Percentiles rank a stretch among this genome's conserved stretches.
Evolutionary conservation across 257 asterid species (phyloP).

Genomic region (Solanum medicagineum): DNA sequence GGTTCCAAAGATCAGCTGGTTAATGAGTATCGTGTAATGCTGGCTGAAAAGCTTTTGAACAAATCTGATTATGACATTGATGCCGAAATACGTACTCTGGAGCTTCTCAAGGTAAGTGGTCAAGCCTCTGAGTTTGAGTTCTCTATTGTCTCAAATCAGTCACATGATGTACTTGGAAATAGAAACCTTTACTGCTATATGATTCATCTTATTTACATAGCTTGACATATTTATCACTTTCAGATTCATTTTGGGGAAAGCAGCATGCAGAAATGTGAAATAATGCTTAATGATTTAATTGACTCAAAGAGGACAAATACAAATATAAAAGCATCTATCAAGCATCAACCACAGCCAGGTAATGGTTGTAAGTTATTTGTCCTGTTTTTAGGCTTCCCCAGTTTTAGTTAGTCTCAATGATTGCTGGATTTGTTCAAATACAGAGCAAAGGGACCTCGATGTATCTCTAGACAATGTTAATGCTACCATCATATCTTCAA

Average conservation of each 20-base stretch:
- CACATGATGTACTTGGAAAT: neutral
- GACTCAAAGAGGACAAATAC: slow-evolving; percentile 90
- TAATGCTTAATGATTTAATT: slow-evolving; percentile 94
- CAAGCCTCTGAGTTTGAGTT: neutral
- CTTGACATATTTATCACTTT: slow-evolving; percentile 8
- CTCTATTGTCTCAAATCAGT: slow-evolving; percentile 3
- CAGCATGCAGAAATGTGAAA: slow-evolving; percentile 97
- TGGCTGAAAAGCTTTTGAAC: slow-evolving; percentile 95
- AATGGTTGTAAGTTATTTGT: neutral
- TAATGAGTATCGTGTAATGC: slow-evolving; percentile 94
- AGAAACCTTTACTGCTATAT: neutral
- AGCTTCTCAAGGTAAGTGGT: slow-evolving; percentile 76
- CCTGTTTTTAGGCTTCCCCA: neutral
- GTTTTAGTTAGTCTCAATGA: neutral
- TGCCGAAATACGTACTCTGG: slow-evolving; percentile 86
- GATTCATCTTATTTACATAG: neutral
- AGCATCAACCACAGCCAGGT: slow-evolving; percentile 58
- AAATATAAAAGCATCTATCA: slow-evolving; percentile 71
- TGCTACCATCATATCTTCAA: slow-evolving; percentile 84
- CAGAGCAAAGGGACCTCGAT: slow-evolving; percentile 41
- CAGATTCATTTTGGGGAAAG: slow-evolving; percentile 99
- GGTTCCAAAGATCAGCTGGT: slow-evolving; percentile 99
- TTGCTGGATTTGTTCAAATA: slow-evolving; percentile 9
- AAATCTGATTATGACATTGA: slow-evolving; percentile 92
- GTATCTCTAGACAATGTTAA: slow-evolving; percentile 57